Evolutionary conservation across 2,329 filamentous ascomycete species (phyloP).

Genomic region (Alternaria brassicae): DNA sequence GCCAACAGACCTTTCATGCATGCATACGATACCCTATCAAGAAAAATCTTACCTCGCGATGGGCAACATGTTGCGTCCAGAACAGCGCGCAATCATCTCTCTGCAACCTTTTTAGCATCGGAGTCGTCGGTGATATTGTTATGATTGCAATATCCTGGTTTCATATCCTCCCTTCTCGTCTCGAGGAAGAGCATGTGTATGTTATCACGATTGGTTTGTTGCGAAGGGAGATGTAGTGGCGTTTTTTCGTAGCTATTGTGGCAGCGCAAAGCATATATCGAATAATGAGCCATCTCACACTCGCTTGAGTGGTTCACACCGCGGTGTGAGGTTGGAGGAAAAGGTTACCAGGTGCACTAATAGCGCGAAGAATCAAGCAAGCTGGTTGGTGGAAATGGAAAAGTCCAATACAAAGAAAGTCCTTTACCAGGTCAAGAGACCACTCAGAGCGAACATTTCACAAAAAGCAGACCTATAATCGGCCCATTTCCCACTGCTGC

Average conservation of each 20-base stretch:
- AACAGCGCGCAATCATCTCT: conserved; percentile 11
- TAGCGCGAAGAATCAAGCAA: conserved; percentile 8
- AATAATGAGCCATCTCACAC: conserved; percentile 5
- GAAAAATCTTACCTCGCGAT: conserved; percentile 27
- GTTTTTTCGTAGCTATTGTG: neutral
- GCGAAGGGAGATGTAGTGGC: conserved; percentile 13
- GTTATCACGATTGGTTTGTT: conserved; percentile 8
- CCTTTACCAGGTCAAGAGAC: neutral
- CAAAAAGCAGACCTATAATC: conserved; percentile 8
- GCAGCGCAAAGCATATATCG: neutral
- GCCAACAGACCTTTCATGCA: conserved; percentile 38
- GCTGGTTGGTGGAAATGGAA: neutral
- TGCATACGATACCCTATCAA: conserved; percentile 46
- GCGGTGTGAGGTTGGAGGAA: conserved; percentile 2
- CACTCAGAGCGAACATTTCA: neutral
- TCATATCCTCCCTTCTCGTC: conserved; percentile 1
- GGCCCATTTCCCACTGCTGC: neutral
- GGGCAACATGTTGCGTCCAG: conserved; percentile 12
- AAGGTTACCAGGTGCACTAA: conserved; percentile 1
- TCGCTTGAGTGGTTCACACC: conserved; percentile 5
- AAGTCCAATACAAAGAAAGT: neutral
- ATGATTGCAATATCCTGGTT: conserved; percentile 5
- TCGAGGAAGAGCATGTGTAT: conserved; percentile 6
- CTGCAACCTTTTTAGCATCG: conserved; percentile 10
- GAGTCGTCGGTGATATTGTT: conserved; percentile 14